Base-by-base conservation (phyloP, 2,329 filamentous ascomycete genomes). In the Microcera coccophila region DNA sequence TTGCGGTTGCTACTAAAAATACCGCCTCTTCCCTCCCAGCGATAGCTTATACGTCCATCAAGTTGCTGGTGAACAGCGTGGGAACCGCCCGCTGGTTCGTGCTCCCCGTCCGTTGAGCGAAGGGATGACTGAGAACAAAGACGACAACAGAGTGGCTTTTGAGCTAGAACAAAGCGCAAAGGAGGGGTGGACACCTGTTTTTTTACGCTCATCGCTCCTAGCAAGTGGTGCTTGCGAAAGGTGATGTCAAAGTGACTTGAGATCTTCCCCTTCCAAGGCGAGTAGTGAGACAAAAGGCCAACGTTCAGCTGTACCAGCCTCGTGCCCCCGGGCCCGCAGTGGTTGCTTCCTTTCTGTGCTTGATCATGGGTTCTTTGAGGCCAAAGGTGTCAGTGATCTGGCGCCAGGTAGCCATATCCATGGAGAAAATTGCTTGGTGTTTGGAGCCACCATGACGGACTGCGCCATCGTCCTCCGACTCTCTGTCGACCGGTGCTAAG, bases 391-490 rank as follows among this genome's bases (percentile, higher is more conserved):
- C 65, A 37, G 95, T 84, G 34, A 96, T 74, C 16, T 87, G 78
- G 53, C 80, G 72, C 91, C 91, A 98, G 0, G 79, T 87, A 2
- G 79, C 75, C 72, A 90, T 93, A 55, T 97, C 90, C 48, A 98
- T 79, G 11, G 86, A 84, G 61, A 97, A 80, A 17, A 98, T 84
- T 11, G 90, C 87, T 66, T 98, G 93, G 49, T 93, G 85, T 54
- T 86, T 82, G 45, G 81, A 73, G 15, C 79, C 71, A 31, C 79
- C 76, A 46, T 78, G 74, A 41, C 63, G 63, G 16, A 67, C 62
- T 14, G 58, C 57, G 19, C 70, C 72, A 52, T 72, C 75, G 42
- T 70, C 70, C 38, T 76, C 58, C 56, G 74, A 50, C 63, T 75
- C 59, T 59, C 63, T 48, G 57, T 72, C 43, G 24, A 66, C 60